A percentile compares a stretch with the other conserved stretches of the same genome.
These are phyloP conservation scores for Rhizopus arrhizus DNA, from an alignment of 371 early-diverging fungal species.

Conservation along the genomic window DNA sequence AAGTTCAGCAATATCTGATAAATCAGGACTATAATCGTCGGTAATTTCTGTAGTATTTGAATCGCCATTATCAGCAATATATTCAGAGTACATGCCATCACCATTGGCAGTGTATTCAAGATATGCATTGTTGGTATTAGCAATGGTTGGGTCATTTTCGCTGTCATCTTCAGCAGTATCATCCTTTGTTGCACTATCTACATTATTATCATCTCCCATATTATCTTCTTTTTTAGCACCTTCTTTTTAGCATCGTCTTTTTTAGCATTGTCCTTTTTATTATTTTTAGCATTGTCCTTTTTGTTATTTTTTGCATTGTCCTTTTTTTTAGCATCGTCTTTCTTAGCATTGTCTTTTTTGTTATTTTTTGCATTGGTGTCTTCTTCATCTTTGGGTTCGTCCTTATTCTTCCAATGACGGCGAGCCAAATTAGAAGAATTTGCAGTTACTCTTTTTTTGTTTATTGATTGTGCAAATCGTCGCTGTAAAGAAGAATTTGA, in stretches of 20 bases:
- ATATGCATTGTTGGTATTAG: too few relatives aligned
- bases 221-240: neutral
- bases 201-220: neutral
- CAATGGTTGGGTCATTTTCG: too few relatives aligned
- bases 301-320: neutral
- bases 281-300: conserved; percentile 1
- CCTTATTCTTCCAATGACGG: conserved; percentile 1
- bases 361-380: neutral
- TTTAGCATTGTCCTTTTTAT: neutral
- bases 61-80: too few relatives aligned
- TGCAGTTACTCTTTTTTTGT: neutral
- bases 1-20: too few relatives aligned
- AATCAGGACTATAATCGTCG: too few relatives aligned
- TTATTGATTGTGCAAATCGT: neutral
- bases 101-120: too few relatives aligned
- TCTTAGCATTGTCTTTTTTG: neutral
- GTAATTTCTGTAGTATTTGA: too few relatives aligned
- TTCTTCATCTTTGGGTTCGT: neutral
- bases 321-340: neutral
- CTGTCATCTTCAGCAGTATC: neutral
- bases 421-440: neutral
- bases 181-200: neutral
- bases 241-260: neutral
- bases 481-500: neutral
- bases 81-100: too few relatives aligned